Evolutionary conservation across 2,329 filamentous ascomycete genomes (phyloP), one percentile per base, ranked within the genome.

Genomic region (Leptographium flavum): DNA sequence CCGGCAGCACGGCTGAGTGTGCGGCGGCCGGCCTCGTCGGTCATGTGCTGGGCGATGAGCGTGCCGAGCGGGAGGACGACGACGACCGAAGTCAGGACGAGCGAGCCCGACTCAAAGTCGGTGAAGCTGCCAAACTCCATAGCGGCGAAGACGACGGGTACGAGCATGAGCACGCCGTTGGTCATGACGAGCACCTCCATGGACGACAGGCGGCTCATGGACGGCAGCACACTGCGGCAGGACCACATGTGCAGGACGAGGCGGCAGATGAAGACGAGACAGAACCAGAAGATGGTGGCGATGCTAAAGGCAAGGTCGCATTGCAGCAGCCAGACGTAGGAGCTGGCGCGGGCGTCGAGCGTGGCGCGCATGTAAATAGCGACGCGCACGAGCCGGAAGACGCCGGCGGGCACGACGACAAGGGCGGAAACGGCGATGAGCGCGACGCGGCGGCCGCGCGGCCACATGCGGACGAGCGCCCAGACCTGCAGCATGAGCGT

Each of bases 121-220:
- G 55, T 50, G 11, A 63, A 64, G 11, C 57, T 51, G 22, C 55
- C 59, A 53, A 66, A 69, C 52, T 73, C 64, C 3, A 76, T 57
- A 4, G 60, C 63, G 2, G 69, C 63, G 49, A 76, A 75, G 46
- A 75, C 52, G 45, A 68, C 71, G n/a, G 72, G 73, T 10, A 74
- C 56, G 15, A 74, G 51, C 73, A 76, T 76, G 45, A 77, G 59
- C 1, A 74, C 50, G 11, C 71, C 72, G 32, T 76, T 76, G 41
- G 70, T 71, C 53, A 74, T 69, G 42, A 74, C 63, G 22, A 76
- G 60, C 8, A 73, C 64, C 51, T 77, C 73, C 62, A 76, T 69
- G 5, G 70, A 64, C 0, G 59, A 69, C 33, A 76, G 54, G 0
- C 63, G 58, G 41, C 59, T 59, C 4, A 63, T 57, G 1, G 58